These are phyloP conservation scores for Bryoglossum gracile DNA, from an alignment of 495 filamentous ascomycete genomes.

Conservation along the genomic window DNA sequence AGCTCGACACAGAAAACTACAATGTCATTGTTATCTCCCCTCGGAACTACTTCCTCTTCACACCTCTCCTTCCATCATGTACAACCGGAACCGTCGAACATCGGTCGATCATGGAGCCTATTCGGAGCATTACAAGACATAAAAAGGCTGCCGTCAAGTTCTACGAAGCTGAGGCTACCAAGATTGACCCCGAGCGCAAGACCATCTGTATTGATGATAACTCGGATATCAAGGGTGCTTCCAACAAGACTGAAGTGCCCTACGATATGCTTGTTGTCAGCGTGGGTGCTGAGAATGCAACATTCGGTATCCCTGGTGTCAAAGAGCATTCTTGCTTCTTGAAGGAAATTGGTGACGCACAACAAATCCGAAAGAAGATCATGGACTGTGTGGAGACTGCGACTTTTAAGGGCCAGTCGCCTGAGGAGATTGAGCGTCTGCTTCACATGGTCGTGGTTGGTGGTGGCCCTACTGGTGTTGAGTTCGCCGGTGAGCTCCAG, in stretches of 20 bases:
- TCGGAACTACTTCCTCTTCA: slow-evolving; percentile 99
- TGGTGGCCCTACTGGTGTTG: slow-evolving; percentile 94
- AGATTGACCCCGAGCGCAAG: slow-evolving; percentile 90
- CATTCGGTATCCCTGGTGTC: slow-evolving; percentile 95
- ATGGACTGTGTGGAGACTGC: slow-evolving; percentile 99
- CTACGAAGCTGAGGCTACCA: slow-evolving; percentile 97
- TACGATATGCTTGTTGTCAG: slow-evolving; percentile 98
- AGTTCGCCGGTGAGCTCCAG: slow-evolving; percentile 95
- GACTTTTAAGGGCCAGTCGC: slow-evolving; percentile 93
- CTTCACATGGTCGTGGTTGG: slow-evolving; percentile 99
- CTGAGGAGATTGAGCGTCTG: slow-evolving; percentile 84
- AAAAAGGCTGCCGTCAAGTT: slow-evolving; percentile 88
- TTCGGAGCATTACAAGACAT: slow-evolving; percentile 87
- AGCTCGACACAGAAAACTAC: slow-evolving; percentile 96
- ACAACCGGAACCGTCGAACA: slow-evolving; percentile 97
- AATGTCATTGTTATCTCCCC: slow-evolving; percentile 96
- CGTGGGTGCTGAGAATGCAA: slow-evolving; percentile 97
- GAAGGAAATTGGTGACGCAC: slow-evolving; percentile 94
- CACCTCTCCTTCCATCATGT: slow-evolving; percentile 91
- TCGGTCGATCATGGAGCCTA: slow-evolving; percentile 98
- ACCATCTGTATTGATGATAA: slow-evolving; percentile 82
- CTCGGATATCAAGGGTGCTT: slow-evolving; percentile 85
- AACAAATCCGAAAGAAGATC: slow-evolving; percentile 92
- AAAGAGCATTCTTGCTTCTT: slow-evolving; percentile 94
- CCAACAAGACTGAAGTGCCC: slow-evolving; percentile 76